Percentiles rank a stretch among this genome's conserved stretches.
Evolutionary conservation across 139 green algal genomes (phyloP).

Genomic region (Auxenochlorella pyrenoidosa): DNA sequence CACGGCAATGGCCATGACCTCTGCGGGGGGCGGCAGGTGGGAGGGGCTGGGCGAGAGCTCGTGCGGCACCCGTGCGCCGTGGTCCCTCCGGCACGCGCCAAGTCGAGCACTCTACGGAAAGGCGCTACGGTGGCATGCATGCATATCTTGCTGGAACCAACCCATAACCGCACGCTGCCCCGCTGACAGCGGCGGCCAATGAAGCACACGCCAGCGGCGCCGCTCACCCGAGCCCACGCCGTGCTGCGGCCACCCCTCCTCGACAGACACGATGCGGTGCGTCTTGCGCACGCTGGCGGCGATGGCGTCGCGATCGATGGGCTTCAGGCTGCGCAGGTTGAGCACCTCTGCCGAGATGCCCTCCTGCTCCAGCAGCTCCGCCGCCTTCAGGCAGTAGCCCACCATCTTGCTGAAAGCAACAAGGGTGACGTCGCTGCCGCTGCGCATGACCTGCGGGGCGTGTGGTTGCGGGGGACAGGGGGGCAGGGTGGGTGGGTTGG

Average conservation of each 20-base stretch:
- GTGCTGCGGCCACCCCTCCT: conserved; percentile 98
- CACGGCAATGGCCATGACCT: conserved; percentile 86
- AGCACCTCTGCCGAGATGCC: conserved; percentile 96
- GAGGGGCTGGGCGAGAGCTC: background rate
- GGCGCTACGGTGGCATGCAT: background rate
- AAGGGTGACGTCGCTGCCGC: conserved; percentile 94
- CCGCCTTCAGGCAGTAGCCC: conserved; percentile 87
- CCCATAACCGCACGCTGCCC: background rate
- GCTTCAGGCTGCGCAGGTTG: conserved; percentile 96
- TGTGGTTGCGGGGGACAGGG: too few relatives aligned
- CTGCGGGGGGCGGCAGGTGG: background rate
- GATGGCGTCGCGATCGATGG: conserved; percentile 93
- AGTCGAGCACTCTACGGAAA: background rate
- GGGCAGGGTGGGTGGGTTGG: too few relatives aligned
- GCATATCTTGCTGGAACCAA: background rate
- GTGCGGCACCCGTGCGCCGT: too few relatives aligned
- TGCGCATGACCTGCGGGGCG: conserved; percentile 59
- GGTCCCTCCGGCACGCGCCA: too few relatives aligned
- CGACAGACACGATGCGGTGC: conserved; percentile 86
- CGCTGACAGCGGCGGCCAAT: background rate
- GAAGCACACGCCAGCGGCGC: background rate
- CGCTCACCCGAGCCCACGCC: conserved; percentile 81
- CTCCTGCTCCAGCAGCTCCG: conserved; percentile 86
- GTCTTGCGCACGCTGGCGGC: conserved; percentile 89
- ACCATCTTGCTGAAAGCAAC: conserved; percentile 96